Evolutionary conservation across 805 yeast species (phyloP).

Genomic region (Yamadazyma phyllophila): DNA sequence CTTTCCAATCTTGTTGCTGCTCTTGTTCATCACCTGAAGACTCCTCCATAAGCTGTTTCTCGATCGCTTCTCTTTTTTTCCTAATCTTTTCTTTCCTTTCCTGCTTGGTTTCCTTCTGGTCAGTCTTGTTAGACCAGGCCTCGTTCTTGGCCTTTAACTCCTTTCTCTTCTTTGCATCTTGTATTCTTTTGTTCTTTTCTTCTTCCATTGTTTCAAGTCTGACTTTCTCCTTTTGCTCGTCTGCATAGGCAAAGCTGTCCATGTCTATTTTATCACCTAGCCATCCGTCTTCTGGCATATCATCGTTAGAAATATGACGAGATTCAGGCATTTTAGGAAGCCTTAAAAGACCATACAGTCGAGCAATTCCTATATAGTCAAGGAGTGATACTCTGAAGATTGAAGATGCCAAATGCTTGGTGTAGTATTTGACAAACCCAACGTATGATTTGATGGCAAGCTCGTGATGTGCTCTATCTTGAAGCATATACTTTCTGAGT

Average conservation of each 20-base stretch:
- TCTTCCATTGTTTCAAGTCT: conserved; percentile 59
- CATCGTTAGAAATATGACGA: conserved; percentile 43
- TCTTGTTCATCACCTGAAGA: conserved; percentile 44
- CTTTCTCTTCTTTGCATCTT: conserved; percentile 42
- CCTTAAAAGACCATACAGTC: conserved; percentile 74
- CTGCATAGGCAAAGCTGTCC: conserved; percentile 64
- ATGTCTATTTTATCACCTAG: conserved; percentile 60
- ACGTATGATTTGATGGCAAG: conserved; percentile 77
- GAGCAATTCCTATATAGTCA: conserved; percentile 71
- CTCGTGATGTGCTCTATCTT: conserved; percentile 81
- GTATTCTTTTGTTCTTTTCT: conserved; percentile 34
- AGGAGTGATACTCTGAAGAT: conserved; percentile 74
- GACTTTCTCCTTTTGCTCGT: conserved; percentile 58
- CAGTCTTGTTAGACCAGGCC: conserved; percentile 78
- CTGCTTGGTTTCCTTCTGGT: conserved; percentile 57
- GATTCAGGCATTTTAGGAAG: conserved; percentile 96
- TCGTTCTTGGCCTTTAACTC: conserved; percentile 51
- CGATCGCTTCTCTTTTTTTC: conserved; percentile 66
- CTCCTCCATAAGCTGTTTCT: conserved; percentile 46
- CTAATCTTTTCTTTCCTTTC: conserved; percentile 68
- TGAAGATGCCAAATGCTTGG: conserved; percentile 84
- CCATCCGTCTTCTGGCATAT: conserved; percentile 75
- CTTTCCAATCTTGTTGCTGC: conserved; percentile 82
- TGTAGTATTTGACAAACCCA: conserved; percentile 77
- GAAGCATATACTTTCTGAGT: conserved; percentile 54